phyloP scores from a whole-genome alignment of 768 basidiomycete genomes.

The Chalciporus pseudorubinellus region DNA sequence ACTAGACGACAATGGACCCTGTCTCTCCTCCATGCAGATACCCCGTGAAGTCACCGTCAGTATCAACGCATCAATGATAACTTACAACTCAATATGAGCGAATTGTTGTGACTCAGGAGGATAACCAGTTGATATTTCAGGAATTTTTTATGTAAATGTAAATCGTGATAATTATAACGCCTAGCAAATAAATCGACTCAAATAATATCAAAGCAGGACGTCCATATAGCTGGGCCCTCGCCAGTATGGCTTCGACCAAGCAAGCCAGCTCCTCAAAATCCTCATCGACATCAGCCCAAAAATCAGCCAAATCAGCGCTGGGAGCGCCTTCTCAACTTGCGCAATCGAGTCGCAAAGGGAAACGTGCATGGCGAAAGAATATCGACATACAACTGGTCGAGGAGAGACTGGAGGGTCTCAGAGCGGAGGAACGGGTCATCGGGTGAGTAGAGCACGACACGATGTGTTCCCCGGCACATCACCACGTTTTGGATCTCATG shows the following conservation, averaged over 20 bases:
- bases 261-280: not conserved
- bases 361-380: constrained; percentile 91
- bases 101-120: too few relatives aligned
- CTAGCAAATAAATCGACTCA: too few relatives aligned
- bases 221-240: not conserved
- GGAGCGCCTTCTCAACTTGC: constrained; percentile 30
- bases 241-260: constrained; percentile 9
- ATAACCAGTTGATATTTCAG: too few relatives aligned
- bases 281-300: constrained; percentile 4
- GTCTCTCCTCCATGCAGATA: too few relatives aligned
- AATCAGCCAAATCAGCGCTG: constrained; percentile 11
- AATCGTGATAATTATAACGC: too few relatives aligned
- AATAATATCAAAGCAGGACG: too few relatives aligned
- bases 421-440: constrained; percentile 77
- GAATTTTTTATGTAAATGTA: too few relatives aligned
- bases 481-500: not conserved
- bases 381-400: constrained; percentile 83
- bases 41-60: not conserved
- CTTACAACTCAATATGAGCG: too few relatives aligned
- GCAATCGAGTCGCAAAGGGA: constrained; percentile 85
- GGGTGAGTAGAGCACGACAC: constrained; percentile 52
- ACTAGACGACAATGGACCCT: too few relatives aligned
- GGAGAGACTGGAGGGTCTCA: constrained; percentile 65
- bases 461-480: not conserved
- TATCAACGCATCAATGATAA: too few relatives aligned